A percentile compares a stretch with the other conserved stretches of the same genome.
These are phyloP conservation scores for Neltuma alba DNA, from an alignment of 306 rosid genomes.

Conservation along the genomic window DNA sequence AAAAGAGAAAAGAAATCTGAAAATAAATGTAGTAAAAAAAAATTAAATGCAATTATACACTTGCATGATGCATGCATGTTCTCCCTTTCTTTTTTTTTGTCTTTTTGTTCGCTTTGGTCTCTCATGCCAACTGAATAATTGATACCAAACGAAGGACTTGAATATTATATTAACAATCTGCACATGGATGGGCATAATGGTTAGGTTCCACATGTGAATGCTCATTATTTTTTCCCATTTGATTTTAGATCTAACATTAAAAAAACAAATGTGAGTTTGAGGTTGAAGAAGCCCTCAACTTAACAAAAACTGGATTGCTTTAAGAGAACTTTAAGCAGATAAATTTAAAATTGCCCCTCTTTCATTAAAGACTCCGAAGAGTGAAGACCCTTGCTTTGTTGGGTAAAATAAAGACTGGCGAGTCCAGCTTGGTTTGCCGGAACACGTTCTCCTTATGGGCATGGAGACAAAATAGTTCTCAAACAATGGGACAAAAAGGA, in stretches of 20 bases:
- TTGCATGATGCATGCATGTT: not conserved
- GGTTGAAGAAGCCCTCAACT: not conserved
- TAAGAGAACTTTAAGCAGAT: too few species aligned
- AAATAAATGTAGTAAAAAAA: not conserved
- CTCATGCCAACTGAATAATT: not conserved
- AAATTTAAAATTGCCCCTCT: too few species aligned
- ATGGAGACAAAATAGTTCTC: not conserved
- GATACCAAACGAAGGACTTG: not conserved
- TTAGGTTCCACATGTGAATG: not conserved
- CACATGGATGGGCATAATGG: not conserved
- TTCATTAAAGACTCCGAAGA: too few species aligned
- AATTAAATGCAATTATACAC: not conserved
- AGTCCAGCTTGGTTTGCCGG: too few species aligned
- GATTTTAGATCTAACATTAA: not conserved
- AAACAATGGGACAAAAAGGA: not conserved
- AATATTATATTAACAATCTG: not conserved
- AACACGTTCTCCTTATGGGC: not conserved
- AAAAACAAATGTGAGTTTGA: not conserved
- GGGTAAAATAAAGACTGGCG: too few species aligned
- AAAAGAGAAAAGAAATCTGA: not conserved
- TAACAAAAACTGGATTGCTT: too few species aligned
- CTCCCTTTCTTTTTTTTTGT: not conserved
- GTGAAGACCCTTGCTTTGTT: not conserved
- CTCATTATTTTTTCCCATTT: not conserved
- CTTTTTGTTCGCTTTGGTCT: not conserved